Evolutionary conservation across 768 basidiomycete species (phyloP), one percentile per base, ranked within the genome.

Genomic region (Chlorophyllum brunneum): DNA sequence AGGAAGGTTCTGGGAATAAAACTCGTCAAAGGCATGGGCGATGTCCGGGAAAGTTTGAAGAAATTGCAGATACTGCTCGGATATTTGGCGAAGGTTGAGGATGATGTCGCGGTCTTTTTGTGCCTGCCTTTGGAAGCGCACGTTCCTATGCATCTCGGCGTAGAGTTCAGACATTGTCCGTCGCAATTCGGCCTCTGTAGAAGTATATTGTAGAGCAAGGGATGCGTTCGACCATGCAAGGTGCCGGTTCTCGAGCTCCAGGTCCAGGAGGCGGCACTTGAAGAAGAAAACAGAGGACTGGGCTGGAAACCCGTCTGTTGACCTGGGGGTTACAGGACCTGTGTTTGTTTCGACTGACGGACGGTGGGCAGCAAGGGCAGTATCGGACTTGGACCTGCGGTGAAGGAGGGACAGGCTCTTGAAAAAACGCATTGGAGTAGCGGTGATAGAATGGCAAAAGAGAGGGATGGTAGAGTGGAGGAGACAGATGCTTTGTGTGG

Each of bases 401-500:
- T 40, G 38, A 20, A 40, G 38, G 20, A 40, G 38, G 13, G 18
- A 20, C 18, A 40, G 13, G 38, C 16, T 20, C 20, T 40, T 40
- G 38, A 40, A 40, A 15, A 40, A 40, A 40, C 38, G 38, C 38
- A 40, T 40, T 20, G 38, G n/a, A n/a, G n/a, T n/a, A n/a, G n/a
- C n/a, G n/a, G n/a, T n/a, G n/a, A n/a, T n/a, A n/a, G 38, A 31
- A 43, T 26, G 8, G 31, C 13, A 31, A 22, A 22, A 10, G 38
- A 40, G 20, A 40, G 38, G 16, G 9, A n/a, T n/a, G 13, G 45
- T 42, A 40, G 34, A 43, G 15, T 9, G n/a, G n/a, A n/a, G n/a
- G n/a, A n/a, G n/a, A n/a, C n/a, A n/a, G n/a, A n/a, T n/a, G 5
- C 22, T 20, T 53, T 45, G 50, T 51, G 16, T 54, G 54, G 26